A percentile compares a stretch with the other conserved stretches of the same genome.
Conservation (phyloP, 1,139 yeast genomes). For the Cylindricascospora bacillispora region DNA sequence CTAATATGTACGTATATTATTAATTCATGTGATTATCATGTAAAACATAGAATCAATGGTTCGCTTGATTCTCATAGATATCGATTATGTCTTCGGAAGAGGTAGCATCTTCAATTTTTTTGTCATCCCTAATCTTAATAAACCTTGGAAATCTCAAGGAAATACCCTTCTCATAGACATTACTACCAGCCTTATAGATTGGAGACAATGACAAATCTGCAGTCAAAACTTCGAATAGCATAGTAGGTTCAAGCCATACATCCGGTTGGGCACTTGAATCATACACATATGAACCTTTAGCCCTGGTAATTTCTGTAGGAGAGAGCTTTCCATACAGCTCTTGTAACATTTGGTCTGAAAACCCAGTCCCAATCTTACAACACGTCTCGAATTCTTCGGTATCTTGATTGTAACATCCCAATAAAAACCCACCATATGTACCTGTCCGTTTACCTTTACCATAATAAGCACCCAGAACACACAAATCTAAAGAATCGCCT, state of each 20-base stretch:
- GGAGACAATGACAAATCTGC: conserved; percentile 94
- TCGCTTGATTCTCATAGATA: conserved; percentile 64
- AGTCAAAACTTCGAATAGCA: conserved; percentile 79
- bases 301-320: conserved; percentile 53
- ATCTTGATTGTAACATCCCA: conserved; percentile 83
- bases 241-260: conserved; percentile 90
- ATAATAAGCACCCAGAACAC: conserved; percentile 85
- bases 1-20: background rate
- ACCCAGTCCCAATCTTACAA: conserved; percentile 96
- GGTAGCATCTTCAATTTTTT: conserved; percentile 80
- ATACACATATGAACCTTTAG: conserved; percentile 60
- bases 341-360: conserved; percentile 71
- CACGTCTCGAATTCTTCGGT: conserved; percentile 89
- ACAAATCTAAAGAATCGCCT: conserved; percentile 90
- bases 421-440: conserved; percentile 81
- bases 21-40: background rate
- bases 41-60: conserved; percentile 1
- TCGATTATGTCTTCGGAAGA: conserved; percentile 83
- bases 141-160: conserved; percentile 89
- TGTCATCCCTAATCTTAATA: conserved; percentile 75
- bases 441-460: conserved; percentile 96
- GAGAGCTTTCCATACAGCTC: conserved; percentile 46
- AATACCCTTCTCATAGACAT: conserved; percentile 72
- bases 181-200: conserved; percentile 76
- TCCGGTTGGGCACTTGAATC: conserved; percentile 73